Percentiles rank a stretch among this genome's conserved stretches.
Evolutionary conservation across 495 filamentous ascomycete species (phyloP).

Genomic region (Aspergillus bertholletiae): DNA sequence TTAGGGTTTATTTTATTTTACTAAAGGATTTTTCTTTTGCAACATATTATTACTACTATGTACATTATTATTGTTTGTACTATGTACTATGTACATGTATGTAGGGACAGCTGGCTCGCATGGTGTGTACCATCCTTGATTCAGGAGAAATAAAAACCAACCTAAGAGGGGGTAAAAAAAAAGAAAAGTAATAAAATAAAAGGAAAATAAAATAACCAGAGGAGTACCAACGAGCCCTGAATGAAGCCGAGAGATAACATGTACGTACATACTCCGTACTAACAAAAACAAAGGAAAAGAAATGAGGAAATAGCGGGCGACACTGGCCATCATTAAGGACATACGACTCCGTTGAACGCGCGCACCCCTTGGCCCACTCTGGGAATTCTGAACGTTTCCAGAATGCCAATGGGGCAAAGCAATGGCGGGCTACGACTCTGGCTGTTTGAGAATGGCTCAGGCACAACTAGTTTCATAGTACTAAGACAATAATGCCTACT

Average conservation of each 20-base stretch:
- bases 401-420: background rate
- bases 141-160: background rate
- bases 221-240: too few species aligned
- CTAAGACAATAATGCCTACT: too few species aligned
- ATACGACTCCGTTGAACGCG: background rate
- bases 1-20: background rate
- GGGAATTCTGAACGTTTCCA: conserved; percentile 8
- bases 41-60: too few species aligned
- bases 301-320: too few species aligned
- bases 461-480: too few species aligned
- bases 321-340: too few species aligned
- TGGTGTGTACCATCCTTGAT: background rate
- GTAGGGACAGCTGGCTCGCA: background rate
- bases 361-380: conserved; percentile 1
- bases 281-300: too few species aligned
- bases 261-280: background rate
- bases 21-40: too few species aligned
- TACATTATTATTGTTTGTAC: too few species aligned
- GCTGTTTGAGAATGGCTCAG: background rate
- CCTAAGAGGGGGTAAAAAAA: background rate
- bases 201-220: too few species aligned
- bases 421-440: background rate
- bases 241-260: background rate
- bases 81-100: background rate
- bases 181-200: too few species aligned